These are phyloP conservation scores for Hamigera avellanea DNA, from an alignment of 495 filamentous ascomycete genomes.

Conservation along the genomic window DNA sequence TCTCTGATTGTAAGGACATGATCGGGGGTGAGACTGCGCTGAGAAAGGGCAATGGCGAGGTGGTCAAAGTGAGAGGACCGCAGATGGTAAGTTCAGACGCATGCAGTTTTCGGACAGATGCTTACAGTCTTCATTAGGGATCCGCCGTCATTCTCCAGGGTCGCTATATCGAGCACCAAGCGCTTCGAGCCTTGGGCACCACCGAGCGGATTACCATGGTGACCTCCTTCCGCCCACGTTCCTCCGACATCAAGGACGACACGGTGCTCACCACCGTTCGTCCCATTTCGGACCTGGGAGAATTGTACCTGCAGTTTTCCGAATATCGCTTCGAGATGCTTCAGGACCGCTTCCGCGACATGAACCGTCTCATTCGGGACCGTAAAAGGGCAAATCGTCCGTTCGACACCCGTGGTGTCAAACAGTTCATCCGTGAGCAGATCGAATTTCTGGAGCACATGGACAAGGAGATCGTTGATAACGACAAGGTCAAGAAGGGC, in stretches of 20 bases:
- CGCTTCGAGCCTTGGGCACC: constrained; percentile 49
- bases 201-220: constrained; percentile 64
- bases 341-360: constrained; percentile 42
- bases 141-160: constrained; percentile 59
- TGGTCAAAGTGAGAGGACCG: constrained; percentile 58
- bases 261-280: constrained; percentile 56
- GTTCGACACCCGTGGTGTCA: constrained; percentile 30
- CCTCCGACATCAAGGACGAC: constrained; percentile 48
- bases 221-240: constrained; percentile 56
- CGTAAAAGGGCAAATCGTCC: constrained; percentile 26
- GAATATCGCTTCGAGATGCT: constrained; percentile 64
- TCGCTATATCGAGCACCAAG: constrained; percentile 61
- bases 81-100: constrained; percentile 38
- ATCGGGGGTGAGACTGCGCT: constrained; percentile 62
- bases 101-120: background rate
- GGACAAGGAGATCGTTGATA: constrained; percentile 44
- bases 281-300: constrained; percentile 50
- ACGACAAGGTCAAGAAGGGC: constrained; percentile 39
- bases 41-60: constrained; percentile 45
- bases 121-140: constrained; percentile 32
- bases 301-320: constrained; percentile 59
- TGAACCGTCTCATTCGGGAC: constrained; percentile 33
- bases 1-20: constrained; percentile 60
- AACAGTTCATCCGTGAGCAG: constrained; percentile 38
- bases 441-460: constrained; percentile 43